Percentiles rank a stretch among this genome's conserved stretches.
phyloP scores from a whole-genome alignment of 495 filamentous ascomycete genomes.

The Sabuloglossum arenarium region DNA sequence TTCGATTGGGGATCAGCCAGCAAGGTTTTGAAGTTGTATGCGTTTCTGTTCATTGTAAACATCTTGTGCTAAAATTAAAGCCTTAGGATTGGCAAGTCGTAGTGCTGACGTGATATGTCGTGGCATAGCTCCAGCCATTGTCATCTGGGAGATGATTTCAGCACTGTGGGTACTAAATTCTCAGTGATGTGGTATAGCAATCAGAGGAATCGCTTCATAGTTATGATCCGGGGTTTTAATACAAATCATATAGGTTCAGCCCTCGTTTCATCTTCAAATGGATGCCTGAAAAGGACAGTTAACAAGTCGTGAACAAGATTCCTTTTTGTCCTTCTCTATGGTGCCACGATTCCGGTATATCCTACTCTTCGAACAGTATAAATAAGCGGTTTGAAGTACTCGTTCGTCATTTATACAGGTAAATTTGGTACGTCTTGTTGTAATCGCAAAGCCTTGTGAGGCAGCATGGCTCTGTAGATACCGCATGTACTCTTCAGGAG shows the following conservation, averaged over 20 bases:
- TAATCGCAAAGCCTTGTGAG: no score
- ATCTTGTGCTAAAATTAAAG: not conserved
- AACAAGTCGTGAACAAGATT: not conserved
- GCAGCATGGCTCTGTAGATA: no score
- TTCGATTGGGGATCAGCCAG: not conserved
- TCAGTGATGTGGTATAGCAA: not conserved
- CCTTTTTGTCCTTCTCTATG: not conserved
- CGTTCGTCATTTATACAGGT: no score
- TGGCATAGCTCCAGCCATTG: not conserved
- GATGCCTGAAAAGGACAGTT: not conserved
- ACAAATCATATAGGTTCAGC: not conserved
- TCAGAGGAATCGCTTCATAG: not conserved
- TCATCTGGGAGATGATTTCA: not conserved
- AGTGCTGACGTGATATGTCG: not conserved
- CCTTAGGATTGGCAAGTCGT: not conserved
- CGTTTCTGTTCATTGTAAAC: not conserved
- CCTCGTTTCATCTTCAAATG: not conserved
- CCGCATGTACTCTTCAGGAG: no score
- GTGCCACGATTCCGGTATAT: not conserved
- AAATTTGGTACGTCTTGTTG: no score
- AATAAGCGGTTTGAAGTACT: no score
- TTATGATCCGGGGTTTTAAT: not conserved
- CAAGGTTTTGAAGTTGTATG: not conserved
- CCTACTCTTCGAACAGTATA: not conserved
- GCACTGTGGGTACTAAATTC: not conserved